A percentile compares a stretch with the other conserved stretches of the same genome.
phyloP scores from a whole-genome alignment of 352 stramenopile species.

The Pseudoperonospora humuli region DNA sequence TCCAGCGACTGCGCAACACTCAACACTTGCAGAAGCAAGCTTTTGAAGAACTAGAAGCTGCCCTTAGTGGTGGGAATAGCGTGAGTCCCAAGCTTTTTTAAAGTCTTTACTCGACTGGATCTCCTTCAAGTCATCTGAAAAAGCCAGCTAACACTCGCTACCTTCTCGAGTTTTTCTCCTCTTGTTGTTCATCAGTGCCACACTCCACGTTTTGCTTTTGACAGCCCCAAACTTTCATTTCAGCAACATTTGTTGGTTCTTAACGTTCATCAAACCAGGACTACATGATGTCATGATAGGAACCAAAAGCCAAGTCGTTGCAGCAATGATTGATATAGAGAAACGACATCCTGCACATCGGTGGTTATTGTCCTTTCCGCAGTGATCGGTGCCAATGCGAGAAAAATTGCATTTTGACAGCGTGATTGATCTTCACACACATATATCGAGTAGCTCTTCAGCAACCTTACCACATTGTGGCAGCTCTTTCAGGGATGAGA shows the following conservation, averaged over 20 bases:
- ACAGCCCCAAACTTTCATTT: conserved; percentile 12
- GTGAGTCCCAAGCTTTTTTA: conserved; percentile 2
- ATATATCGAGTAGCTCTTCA: conserved; percentile 39
- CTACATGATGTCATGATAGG: background rate
- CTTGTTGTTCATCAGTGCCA: background rate
- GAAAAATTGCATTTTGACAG: conserved; percentile 38
- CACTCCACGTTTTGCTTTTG: background rate
- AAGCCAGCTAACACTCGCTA: conserved; percentile 9
- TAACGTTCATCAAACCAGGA: conserved; percentile 10
- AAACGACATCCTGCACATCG: background rate
- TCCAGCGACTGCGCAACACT: conserved; percentile 73
- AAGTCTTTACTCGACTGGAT: conserved; percentile 8
- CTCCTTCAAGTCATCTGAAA: conserved; percentile 19
- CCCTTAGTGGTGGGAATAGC: conserved; percentile 37
- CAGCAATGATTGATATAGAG: conserved; percentile 7
- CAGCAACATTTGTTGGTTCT: conserved; percentile 15
- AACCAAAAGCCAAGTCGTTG: conserved; percentile 13
- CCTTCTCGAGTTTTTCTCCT: conserved; percentile 2
- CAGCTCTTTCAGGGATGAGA: conserved; percentile 19
- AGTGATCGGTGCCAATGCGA: background rate
- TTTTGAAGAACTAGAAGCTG: conserved; percentile 77
- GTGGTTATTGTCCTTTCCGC: background rate
- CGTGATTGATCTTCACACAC: conserved; percentile 29
- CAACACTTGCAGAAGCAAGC: conserved; percentile 82
- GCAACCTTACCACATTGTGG: conserved; percentile 41